phyloP scores from a whole-genome alignment of 2,329 filamentous ascomycete species.

The Botrytis pseudocinerea region DNA sequence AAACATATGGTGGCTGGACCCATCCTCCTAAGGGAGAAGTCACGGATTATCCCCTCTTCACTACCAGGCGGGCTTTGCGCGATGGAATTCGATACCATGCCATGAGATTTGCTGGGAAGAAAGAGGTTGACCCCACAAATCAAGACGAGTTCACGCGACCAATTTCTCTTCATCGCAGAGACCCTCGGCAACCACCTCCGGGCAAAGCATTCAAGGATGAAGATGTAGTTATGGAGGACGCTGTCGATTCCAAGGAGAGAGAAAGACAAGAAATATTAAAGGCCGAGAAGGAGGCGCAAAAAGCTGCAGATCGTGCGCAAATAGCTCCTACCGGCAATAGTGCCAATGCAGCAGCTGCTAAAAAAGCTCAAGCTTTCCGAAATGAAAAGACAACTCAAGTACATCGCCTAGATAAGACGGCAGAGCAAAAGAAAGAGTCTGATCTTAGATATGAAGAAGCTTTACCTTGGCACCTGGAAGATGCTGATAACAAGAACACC shows the following conservation, averaged over 20 bases:
- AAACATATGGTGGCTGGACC: constrained; percentile 59
- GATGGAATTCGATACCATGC: constrained; percentile 84
- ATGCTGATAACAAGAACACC: constrained; percentile 91
- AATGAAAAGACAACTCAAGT: constrained; percentile 86
- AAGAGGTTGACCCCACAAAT: constrained; percentile 67
- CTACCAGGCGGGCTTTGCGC: constrained; percentile 77
- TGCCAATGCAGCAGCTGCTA: constrained; percentile 37
- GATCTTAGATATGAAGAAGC: constrained; percentile 89
- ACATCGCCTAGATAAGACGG: constrained; percentile 72
- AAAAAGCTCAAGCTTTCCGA: constrained; percentile 61
- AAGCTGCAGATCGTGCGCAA: constrained; percentile 84
- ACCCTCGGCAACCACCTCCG: constrained; percentile 70
- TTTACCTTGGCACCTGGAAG: constrained; percentile 93
- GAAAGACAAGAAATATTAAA: constrained; percentile 68
- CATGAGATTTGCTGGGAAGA: constrained; percentile 67
- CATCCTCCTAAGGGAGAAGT: constrained; percentile 49
- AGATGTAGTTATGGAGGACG: constrained; percentile 43
- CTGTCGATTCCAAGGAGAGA: constrained; percentile 57
- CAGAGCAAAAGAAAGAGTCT: constrained; percentile 68
- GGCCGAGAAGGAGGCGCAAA: constrained; percentile 80
- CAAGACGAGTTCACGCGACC: constrained; percentile 83
- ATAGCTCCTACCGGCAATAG: constrained; percentile 81
- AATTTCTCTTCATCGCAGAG: constrained; percentile 84
- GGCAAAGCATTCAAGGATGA: constrained; percentile 65
- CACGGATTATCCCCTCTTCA: constrained; percentile 69